Evolutionary conservation across 208 protist genomes (phyloP).

Genomic region (Acanthamoeba sp.): DNA sequence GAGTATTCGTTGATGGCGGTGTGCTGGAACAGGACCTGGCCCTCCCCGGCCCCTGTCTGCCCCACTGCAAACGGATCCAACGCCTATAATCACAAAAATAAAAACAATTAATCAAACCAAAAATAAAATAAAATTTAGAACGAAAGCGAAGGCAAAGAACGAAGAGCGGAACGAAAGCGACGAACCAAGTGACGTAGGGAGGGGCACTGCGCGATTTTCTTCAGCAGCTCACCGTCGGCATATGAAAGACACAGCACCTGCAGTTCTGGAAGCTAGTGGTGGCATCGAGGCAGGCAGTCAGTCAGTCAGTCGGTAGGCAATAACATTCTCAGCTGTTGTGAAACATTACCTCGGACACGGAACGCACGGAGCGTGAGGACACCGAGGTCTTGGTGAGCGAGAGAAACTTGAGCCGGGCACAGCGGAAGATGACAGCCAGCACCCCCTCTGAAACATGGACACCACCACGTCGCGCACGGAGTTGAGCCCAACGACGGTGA

Average conservation of each 20-base stretch:
- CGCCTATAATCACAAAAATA: not conserved
- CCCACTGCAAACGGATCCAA: conserved; percentile 28
- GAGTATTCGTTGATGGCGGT: conserved; percentile 48
- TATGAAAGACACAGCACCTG: conserved; percentile 37
- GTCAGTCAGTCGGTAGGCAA: too few relatives aligned
- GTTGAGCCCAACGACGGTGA: not conserved
- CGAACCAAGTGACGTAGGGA: conserved; percentile 14
- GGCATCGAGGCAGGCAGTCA: too few relatives aligned
- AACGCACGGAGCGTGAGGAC: not conserved
- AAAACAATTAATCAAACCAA: not conserved
- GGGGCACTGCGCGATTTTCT: not conserved
- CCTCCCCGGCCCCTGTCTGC: not conserved
- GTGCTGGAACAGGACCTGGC: conserved; percentile 2
- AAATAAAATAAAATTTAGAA: not conserved
- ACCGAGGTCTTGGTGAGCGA: conserved; percentile 40
- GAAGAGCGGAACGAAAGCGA: not conserved
- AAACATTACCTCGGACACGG: not conserved
- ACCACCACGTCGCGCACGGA: not conserved
- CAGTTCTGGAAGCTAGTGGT: not conserved
- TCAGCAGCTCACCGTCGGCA: not conserved
- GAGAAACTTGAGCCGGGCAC: not conserved
- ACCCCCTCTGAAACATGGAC: not conserved
- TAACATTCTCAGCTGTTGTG: not conserved
- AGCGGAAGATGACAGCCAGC: conserved; percentile 34
- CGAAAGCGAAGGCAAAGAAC: not conserved